Evolutionary conservation across 208 protist species (phyloP).

Genomic region (Leishmania arabica): DNA sequence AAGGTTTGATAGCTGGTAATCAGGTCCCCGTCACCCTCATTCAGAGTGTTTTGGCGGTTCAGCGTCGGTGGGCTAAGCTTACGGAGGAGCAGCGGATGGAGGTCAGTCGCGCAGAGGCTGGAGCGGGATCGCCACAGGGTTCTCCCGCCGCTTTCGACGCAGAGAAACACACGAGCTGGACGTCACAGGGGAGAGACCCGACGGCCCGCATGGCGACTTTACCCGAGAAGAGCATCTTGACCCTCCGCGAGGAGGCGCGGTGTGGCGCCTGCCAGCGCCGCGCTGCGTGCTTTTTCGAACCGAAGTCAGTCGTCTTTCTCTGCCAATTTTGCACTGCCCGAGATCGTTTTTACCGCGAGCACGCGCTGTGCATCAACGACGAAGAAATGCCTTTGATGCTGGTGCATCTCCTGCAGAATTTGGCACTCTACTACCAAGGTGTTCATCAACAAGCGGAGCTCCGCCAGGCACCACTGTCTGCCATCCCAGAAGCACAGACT

Average conservation of each 20-base stretch:
- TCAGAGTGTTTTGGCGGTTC: slow-evolving; percentile 30
- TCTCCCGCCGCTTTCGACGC: neutral
- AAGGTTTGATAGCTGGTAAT: slow-evolving; percentile 23
- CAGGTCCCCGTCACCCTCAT: slow-evolving; percentile 24
- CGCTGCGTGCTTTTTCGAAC: slow-evolving; percentile 63
- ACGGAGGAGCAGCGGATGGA: slow-evolving; percentile 12
- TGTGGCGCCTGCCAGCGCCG: slow-evolving; percentile 74
- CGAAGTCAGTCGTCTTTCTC: slow-evolving; percentile 65
- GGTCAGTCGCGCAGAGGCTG: neutral
- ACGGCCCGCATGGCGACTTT: slow-evolving; percentile 21
- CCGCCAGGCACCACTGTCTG: slow-evolving; percentile 45
- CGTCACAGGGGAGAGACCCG: neutral
- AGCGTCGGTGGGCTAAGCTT: slow-evolving; percentile 17
- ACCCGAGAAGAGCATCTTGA: slow-evolving; percentile 48
- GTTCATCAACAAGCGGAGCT: slow-evolving; percentile 48
- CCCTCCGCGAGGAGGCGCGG: slow-evolving; percentile 44
- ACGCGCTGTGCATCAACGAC: slow-evolving; percentile 84
- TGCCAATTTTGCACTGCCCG: slow-evolving; percentile 80
- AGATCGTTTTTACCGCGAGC: slow-evolving; percentile 83
- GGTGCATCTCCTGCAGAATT: slow-evolving; percentile 50
- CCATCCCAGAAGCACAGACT: slow-evolving; percentile 28
- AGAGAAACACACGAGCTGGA: slow-evolving; percentile 17
- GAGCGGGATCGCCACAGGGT: neutral
- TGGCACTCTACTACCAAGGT: slow-evolving; percentile 42
- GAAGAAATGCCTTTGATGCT: slow-evolving; percentile 56